Conservation (phyloP, 1,139 yeast genomes). For the Pneumocystis murina region DNA sequence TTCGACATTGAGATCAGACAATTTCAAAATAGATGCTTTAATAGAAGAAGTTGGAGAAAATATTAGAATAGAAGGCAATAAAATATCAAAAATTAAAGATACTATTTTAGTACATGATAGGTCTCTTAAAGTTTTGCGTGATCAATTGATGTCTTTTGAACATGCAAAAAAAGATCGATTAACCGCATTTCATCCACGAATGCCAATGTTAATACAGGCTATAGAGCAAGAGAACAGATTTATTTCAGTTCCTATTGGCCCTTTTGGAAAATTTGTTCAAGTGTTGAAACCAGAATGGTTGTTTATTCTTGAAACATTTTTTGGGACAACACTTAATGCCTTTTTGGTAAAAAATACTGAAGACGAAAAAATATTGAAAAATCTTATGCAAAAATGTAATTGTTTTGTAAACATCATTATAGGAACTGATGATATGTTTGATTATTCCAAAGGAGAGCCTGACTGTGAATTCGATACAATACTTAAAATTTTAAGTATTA, state of each 20-base stretch:
- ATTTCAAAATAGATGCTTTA: constrained; percentile 12
- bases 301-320: constrained; percentile 40
- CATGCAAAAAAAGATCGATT: constrained; percentile 18
- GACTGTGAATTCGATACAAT: constrained; percentile 32
- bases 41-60: constrained; percentile 14
- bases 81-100: constrained; percentile 22
- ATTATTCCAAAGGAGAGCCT: constrained; percentile 32
- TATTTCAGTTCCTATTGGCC: constrained; percentile 58
- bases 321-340: constrained; percentile 38
- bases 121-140: constrained; percentile 25
- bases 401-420: constrained; percentile 26
- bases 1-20: constrained; percentile 17
- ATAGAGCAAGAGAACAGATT: constrained; percentile 29
- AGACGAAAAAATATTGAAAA: constrained; percentile 41
- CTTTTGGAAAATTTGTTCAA: constrained; percentile 51
- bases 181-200: constrained; percentile 35
- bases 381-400: constrained; percentile 27
- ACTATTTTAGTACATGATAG: constrained; percentile 27
- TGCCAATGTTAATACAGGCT: constrained; percentile 30
- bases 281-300: constrained; percentile 51
- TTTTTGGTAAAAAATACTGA: constrained; percentile 52
- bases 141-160: constrained; percentile 11
- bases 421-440: constrained; percentile 43
- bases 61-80: constrained; percentile 22
- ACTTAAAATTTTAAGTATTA: constrained; percentile 38